Evolutionary conservation across 2,329 filamentous ascomycete genomes (phyloP), one percentile per base, ranked within the genome.

Genomic region (Cadophora luteo-olivacea): DNA sequence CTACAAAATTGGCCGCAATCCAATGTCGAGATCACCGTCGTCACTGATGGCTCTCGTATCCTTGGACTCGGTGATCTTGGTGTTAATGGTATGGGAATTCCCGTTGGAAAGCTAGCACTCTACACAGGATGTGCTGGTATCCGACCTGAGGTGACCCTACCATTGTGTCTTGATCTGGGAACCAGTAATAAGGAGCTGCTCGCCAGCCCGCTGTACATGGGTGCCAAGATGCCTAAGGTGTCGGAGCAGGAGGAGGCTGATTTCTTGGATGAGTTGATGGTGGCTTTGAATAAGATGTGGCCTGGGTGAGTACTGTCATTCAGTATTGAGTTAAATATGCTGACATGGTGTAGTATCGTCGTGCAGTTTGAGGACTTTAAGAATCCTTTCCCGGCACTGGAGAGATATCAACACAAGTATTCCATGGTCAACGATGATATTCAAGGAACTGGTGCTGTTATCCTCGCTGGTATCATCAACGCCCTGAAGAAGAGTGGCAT

Each of bases 351-450:
- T 22, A 69, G 63, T 11, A 75, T 74, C 38, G 54, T 72, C 0
- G 89, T 92, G 73, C 90, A 92, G 76, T 92, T 90, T 75, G 90
- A 92, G 75, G 90, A 92, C 75, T 92, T 91, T 84, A 92, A 92
- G 83, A 92, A 77, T 63, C 76, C 76, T 11, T 78, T 75, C 66
- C 74, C 75, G 45, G 69, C 92, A 0, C 83, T 97, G 0, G 91
- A 96, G 69, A 87, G 84, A 60, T 97, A 95, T 75, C 87, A 90
- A 2, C 83, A 89, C 0, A 78, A 91, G 65, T 90, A 94, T n/a
- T 85, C 93, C 0, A 96, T 92, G 79, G 97, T 97, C 84, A 97
- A 97, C 75, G 93, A 97, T 69, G 93, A 97, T 78, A 90, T 97
- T 0, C 93, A 97, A 78, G 93, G 93, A 0, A 97, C 93, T 0